phyloP scores from a whole-genome alignment of 805 yeast genomes.

The Debaryomyces hansenii region DNA sequence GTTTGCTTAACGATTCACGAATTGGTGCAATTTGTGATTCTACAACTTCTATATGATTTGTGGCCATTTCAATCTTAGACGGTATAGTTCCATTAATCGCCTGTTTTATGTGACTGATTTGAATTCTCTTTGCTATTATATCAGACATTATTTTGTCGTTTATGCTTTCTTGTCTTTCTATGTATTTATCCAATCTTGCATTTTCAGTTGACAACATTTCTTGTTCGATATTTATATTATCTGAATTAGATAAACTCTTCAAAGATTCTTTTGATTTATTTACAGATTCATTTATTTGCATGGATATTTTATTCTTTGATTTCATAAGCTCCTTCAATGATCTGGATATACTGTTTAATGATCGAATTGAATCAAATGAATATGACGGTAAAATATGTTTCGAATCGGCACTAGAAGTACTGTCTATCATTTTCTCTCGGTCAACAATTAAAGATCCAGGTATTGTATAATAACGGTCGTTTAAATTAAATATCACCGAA shows the following conservation, averaged over 20 bases:
- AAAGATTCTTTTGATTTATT: background rate
- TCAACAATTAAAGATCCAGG: conserved; percentile 6
- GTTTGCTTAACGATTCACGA: conserved; percentile 18
- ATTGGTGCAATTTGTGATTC: conserved; percentile 29
- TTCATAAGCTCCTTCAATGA: conserved; percentile 28
- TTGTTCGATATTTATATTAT: conserved; percentile 2
- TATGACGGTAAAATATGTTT: conserved; percentile 16
- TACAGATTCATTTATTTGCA: conserved; percentile 17
- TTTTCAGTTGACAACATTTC: conserved; percentile 7
- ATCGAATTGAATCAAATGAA: conserved; percentile 29
- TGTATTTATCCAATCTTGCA: conserved; percentile 12
- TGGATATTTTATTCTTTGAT: conserved; percentile 21
- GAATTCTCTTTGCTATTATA: conserved; percentile 20
- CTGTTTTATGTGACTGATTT: conserved; percentile 17
- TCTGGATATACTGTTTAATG: conserved; percentile 21
- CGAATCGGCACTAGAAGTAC: background rate
- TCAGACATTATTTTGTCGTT: conserved; percentile 25
- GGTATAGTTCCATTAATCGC: conserved; percentile 15
- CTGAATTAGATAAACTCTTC: conserved; percentile 3
- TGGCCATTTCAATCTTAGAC: conserved; percentile 12
- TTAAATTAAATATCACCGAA: conserved; percentile 20
- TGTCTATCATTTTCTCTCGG: background rate
- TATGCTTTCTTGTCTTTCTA: conserved; percentile 16
- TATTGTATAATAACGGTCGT: conserved; percentile 19
- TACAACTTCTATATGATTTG: conserved; percentile 24